Evolutionary conservation across 2,329 filamentous ascomycete genomes (phyloP).

Genomic region (Ceratocystis eucalypticola): DNA sequence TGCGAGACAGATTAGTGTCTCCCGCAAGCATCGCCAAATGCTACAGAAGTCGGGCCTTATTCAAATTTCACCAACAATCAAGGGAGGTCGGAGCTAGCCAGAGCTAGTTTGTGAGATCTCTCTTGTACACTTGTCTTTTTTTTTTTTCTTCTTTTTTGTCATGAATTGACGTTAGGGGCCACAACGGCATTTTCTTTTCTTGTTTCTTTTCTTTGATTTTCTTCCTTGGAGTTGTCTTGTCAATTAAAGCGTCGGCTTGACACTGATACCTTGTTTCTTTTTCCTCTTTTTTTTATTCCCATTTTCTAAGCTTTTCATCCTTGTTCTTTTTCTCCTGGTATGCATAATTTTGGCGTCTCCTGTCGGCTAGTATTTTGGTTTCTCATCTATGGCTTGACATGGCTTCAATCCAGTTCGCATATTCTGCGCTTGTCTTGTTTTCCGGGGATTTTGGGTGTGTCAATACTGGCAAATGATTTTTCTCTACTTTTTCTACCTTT

Average conservation of each 20-base stretch:
- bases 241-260: no score
- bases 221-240: neutral
- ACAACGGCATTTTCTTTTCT: conserved; percentile 18
- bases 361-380: neutral
- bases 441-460: neutral
- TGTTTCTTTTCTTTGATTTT: conserved; percentile 14
- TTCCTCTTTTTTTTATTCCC: conserved; percentile 5
- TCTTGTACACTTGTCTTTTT: conserved; percentile 16
- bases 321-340: neutral
- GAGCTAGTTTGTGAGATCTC: conserved; percentile 7
- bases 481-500: neutral
- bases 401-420: neutral
- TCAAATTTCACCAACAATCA: conserved; percentile 14
- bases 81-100: conserved; percentile 22
- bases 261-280: neutral
- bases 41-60: conserved; percentile 25
- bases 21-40: conserved; percentile 46
- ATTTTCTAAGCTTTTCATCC: neutral
- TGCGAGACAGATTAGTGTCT: conserved; percentile 53
- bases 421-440: neutral
- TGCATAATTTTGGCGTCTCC: conserved; percentile 10
- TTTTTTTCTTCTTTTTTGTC: conserved; percentile 13
- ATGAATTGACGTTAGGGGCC: conserved; percentile 13
- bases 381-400: neutral
- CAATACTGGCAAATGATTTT: neutral